Evolutionary conservation across 2,329 filamentous ascomycete species (phyloP), one percentile per base, ranked within the genome.

Genomic region (Daldinia sp.): DNA sequence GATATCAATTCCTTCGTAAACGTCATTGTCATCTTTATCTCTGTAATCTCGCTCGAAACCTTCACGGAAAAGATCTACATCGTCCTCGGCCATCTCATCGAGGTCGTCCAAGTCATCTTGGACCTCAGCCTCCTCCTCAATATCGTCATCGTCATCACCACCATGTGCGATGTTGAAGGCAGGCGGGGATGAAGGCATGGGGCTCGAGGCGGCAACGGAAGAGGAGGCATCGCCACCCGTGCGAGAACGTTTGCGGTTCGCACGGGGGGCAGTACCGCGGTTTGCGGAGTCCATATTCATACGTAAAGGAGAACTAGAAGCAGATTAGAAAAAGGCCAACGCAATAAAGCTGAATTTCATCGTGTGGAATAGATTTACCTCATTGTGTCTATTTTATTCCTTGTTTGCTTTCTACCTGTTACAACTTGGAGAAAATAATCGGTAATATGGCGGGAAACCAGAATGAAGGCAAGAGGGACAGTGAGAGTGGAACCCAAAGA

Each of bases 271-370:
- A 23, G 84, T 76, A 54, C 92, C 92, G 70, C 92, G 88, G 79
- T 96, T 97, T 72, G 89, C 93, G 68, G 93, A 94, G 63, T 90
- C 88, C 83, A 91, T 90, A 79, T 89, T 93, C 71, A 88, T 85
- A 77, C 90, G 89, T 64, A 96, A 84, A 76, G 94, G 93, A 77
- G 93, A 96, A 82, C 92, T 96, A 74, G 53, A 43, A 58, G 9
- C 43, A 55, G 19, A 34, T 67, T 54, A 63, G 48, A 27, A 49
- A 57, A 58, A 37, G 35, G 35, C 23, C 9, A 29, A 29, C 17
- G 13, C 9, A 29, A 17, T 10, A 4, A n/a, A 27, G 32, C 21
- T 29, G 7, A 8, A 52, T 23, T 1, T 19, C n/a, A 11, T 4
- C 2, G 29, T 21, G 25, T 4, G 1, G 17, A 21, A 35, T 29